Percentiles rank a stretch among this genome's conserved stretches.
phyloP scores from a whole-genome alignment of 345 rosid genomes.

The Balakata baccata region DNA sequence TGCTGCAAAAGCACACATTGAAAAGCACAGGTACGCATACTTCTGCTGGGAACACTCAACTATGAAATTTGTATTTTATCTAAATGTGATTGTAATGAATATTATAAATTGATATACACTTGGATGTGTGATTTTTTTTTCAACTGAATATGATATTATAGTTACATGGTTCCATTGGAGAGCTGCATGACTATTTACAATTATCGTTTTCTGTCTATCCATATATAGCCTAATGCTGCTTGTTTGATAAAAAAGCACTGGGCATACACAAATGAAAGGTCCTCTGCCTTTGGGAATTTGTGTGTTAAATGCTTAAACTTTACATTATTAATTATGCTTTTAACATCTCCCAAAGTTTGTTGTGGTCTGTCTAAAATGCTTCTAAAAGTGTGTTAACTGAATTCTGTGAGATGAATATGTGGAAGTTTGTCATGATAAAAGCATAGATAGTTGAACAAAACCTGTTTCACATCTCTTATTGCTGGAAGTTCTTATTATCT shows the following conservation, averaged over 20 bases:
- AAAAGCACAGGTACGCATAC: slow-evolving; percentile 61
- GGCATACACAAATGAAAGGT: not conserved
- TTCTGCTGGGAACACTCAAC: not conserved
- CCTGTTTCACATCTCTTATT: not conserved
- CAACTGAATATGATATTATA: not conserved
- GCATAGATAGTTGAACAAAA: not conserved
- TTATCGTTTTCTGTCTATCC: not conserved
- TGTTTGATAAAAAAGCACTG: not conserved
- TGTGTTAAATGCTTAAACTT: not conserved
- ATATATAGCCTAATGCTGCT: not conserved
- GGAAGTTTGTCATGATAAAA: not conserved
- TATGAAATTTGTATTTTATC: not conserved
- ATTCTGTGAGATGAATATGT: not conserved
- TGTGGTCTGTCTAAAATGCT: not conserved
- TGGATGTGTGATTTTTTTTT: not conserved
- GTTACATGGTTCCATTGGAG: not conserved
- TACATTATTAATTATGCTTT: not conserved
- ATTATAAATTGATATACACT: not conserved
- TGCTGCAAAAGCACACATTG: slow-evolving; percentile 60
- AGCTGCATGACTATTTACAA: not conserved
- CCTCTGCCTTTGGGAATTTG: not conserved
- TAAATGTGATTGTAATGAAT: not conserved
- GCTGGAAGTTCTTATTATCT: not conserved
- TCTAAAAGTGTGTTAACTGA: not conserved
- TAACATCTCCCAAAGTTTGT: not conserved